Percentiles rank a stretch among this genome's conserved stretches.
These are phyloP conservation scores for Zymoseptoria tritici DNA, from an alignment of 2,329 filamentous ascomycete genomes.

Conservation along the genomic window DNA sequence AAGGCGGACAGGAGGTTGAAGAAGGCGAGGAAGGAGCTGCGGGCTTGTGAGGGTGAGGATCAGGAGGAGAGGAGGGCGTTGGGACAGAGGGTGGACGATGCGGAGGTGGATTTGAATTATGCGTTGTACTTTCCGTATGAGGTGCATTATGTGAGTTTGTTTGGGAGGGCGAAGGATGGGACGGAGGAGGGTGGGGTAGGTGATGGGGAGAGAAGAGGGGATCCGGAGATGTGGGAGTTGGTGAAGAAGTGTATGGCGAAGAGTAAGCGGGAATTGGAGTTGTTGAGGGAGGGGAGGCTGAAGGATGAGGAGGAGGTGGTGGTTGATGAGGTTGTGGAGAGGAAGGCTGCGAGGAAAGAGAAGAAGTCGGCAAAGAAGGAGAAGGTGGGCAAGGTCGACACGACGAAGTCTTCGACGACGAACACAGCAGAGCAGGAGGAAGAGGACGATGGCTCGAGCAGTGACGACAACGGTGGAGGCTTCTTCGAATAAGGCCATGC, in stretches of 20 bases:
- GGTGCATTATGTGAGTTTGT: slow-evolving; percentile 60
- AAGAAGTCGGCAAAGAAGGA: neutral
- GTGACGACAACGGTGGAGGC: slow-evolving; percentile 30
- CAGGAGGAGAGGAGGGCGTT: slow-evolving; percentile 30
- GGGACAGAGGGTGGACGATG: slow-evolving; percentile 28
- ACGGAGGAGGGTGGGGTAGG: slow-evolving; percentile 36
- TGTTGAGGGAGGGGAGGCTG: slow-evolving; percentile 48
- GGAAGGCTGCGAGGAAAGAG: neutral
- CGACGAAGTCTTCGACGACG: slow-evolving; percentile 3
- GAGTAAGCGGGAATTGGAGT: slow-evolving; percentile 44
- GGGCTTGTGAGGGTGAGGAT: slow-evolving; percentile 41
- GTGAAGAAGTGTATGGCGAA: slow-evolving; percentile 59
- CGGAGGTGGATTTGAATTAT: slow-evolving; percentile 69
- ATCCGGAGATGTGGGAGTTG: slow-evolving; percentile 58
- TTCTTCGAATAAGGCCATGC: slow-evolving; percentile 29
- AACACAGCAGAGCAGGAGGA: slow-evolving; percentile 8
- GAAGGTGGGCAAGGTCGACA: slow-evolving; percentile 3
- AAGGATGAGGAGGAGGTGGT: slow-evolving; percentile 4
- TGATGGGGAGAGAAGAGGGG: slow-evolving; percentile 31
- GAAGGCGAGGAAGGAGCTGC: slow-evolving; percentile 53
- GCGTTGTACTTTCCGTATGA: slow-evolving; percentile 64
- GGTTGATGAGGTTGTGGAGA: neutral
- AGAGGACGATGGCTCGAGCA: slow-evolving; percentile 18
- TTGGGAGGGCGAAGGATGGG: slow-evolving; percentile 26
- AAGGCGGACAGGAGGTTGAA: slow-evolving; percentile 63